A percentile compares a stretch with the other conserved stretches of the same genome.
Evolutionary conservation across 805 yeast species (phyloP).

Genomic region (Lipomyces lipofer): DNA sequence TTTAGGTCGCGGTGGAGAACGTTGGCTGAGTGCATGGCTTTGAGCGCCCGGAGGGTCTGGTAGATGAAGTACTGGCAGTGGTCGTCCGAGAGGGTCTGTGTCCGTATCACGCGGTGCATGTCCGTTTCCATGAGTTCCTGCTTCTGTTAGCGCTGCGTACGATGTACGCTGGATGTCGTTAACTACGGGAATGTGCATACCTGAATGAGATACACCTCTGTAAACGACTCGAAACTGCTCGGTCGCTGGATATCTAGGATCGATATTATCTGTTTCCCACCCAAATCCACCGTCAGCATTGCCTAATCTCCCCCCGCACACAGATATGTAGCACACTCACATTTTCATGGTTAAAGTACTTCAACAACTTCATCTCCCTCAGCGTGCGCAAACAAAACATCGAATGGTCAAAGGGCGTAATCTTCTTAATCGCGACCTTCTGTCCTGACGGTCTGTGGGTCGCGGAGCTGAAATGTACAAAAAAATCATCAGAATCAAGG

Average conservation of each 20-base stretch:
- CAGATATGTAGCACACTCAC: constrained; percentile 8
- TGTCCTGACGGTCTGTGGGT: constrained; percentile 81
- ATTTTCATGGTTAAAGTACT: constrained; percentile 91
- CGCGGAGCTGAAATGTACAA: constrained; percentile 59
- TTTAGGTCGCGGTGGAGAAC: constrained; percentile 91
- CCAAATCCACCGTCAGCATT: background rate
- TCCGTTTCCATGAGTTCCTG: constrained; percentile 90
- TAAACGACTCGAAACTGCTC: constrained; percentile 66
- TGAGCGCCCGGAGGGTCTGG: constrained; percentile 86
- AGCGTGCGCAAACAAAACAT: constrained; percentile 87
- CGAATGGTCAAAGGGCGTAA: constrained; percentile 86
- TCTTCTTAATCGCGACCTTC: constrained; percentile 92
- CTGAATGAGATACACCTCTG: constrained; percentile 74
- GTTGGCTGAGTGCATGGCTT: constrained; percentile 90
- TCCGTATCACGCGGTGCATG: constrained; percentile 73
- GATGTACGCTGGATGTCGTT: no score
- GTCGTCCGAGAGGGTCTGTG: constrained; percentile 84
- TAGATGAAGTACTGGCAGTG: constrained; percentile 92
- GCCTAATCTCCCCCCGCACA: background rate
- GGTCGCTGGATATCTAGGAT: constrained; percentile 90
- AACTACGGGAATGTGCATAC: constrained; percentile 6
- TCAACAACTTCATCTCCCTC: constrained; percentile 82
- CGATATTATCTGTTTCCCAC: constrained; percentile 57
- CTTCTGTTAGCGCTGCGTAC: no score
- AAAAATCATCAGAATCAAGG: background rate